Conservation (phyloP, 78 protist species). For the Monosiga brevicollis region DNA sequence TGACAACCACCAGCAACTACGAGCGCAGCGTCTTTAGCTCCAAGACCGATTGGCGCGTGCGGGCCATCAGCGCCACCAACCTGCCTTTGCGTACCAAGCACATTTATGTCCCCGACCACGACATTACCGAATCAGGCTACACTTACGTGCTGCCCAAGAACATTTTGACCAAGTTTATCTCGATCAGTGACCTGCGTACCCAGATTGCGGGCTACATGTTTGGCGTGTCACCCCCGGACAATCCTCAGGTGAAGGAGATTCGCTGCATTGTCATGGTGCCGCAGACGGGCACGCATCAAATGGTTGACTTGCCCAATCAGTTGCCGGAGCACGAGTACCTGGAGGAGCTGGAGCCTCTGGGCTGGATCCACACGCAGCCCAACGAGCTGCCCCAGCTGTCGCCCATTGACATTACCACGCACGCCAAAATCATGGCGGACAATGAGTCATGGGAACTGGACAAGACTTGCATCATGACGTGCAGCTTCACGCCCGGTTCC, state of each 20-base stretch:
- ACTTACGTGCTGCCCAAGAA: slow-evolving; percentile 98
- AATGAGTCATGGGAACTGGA: slow-evolving; percentile 83
- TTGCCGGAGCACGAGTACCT: slow-evolving; percentile 90
- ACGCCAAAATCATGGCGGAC: slow-evolving; percentile 72
- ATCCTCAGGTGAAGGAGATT: slow-evolving; percentile 94
- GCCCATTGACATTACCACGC: slow-evolving; percentile 87
- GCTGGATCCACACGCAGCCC: slow-evolving; percentile 99
- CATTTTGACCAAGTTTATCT: slow-evolving; percentile 85
- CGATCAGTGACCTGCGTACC: slow-evolving; percentile 90
- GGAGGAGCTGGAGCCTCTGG: slow-evolving; percentile 93
- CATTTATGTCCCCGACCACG: slow-evolving; percentile 92
- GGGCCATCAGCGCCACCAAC: slow-evolving; percentile 95
- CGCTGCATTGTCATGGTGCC: slow-evolving; percentile 95
- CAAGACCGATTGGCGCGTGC: slow-evolving; percentile 98
- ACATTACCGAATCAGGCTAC: slow-evolving; percentile 74
- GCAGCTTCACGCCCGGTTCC: slow-evolving; percentile 83
- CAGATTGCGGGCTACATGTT: slow-evolving; percentile 92
- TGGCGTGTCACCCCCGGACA: slow-evolving; percentile 93
- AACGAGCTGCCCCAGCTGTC: slow-evolving; percentile 88
- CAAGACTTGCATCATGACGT: slow-evolving; percentile 67
- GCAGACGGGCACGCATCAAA: slow-evolving; percentile 94
- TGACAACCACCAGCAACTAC: slow-evolving; percentile 82
- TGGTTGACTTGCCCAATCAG: slow-evolving; percentile 73
- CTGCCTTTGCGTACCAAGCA: slow-evolving; percentile 92
- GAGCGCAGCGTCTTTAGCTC: slow-evolving; percentile 79